Base-by-base conservation (phyloP, 306 rosid genomes). In the Prosopis cineraria region DNA sequence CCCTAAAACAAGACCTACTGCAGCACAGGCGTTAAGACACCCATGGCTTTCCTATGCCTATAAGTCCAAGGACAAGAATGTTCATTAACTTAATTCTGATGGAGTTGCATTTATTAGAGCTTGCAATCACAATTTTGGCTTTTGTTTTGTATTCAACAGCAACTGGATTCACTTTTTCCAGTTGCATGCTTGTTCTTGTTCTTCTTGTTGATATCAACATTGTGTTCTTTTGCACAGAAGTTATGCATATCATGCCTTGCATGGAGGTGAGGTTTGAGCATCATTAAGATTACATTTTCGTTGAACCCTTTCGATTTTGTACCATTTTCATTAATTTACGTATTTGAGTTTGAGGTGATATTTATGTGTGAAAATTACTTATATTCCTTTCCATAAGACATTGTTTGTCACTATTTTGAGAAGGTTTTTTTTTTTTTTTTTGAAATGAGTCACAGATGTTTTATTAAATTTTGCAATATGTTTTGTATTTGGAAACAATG, bases 31-130 rank as follows among this genome's bases (percentile, higher is more conserved):
- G 10, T 88, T 96, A 5, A 87, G 80, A 76, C 99, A 96, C 77
- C 99, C 99, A 36, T 96, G 99, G 99, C 94, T 96, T 81, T 95
- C 93, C 72, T 72, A 85, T 78, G 83, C 72, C 4, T 92, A 90
- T 29, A 79, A 84, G 70, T 74, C 85, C 65, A 67, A 62, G 64
- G 79, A 86, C 75, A 72, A 68, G n/a, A 82, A 70, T 33, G 66
- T 55, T 70, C 79, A 3, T 6, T 59, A 3, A 64, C 48, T 55
- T 59, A 3, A 64, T 59, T 55, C 14, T 52, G 53, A 59, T 79
- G 77, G 60, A 72, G 63, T 44, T 76, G 55, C 73, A 53, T 60
- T 20, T 72, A 74, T 71, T 69, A 60, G 79, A 45, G 53, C 68
- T 40, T 60, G 76, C 1, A 41, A 68, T 79, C 86, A 82, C 86